Evolutionary conservation across 2,329 filamentous ascomycete species (phyloP), one percentile per base, ranked within the genome.

Genomic region (Fusarium sp.): DNA sequence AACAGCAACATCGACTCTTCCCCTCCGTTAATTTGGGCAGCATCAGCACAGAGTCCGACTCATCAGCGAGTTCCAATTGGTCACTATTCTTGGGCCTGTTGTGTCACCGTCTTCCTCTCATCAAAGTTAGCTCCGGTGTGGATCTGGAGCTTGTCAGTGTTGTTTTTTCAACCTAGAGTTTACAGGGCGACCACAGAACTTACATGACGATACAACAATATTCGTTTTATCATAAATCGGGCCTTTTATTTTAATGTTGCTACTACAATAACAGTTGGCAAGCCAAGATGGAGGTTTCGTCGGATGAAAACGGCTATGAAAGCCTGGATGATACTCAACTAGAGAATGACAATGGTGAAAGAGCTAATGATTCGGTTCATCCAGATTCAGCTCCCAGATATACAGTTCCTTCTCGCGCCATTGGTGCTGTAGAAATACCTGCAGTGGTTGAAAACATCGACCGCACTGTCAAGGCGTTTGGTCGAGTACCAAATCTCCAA

Each of bases 381-480:
- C 39, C 74, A 8, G 73, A 78, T 18, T 65, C 68, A 38, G 82
- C 82, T 20, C 82, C 82, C 9, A 79, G 77, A 63, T 84, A 82
- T 66, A 60, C 71, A 32, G 80, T 86, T 13, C 80, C 83, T 15
- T 72, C 74, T 10, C 79, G 83, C 20, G 65, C 75, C 8, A 75
- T 86, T 9, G 79, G 81, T 6, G 84, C 84, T 12, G 84, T 86
- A 24, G 84, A 86, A 70, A 78, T 86, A 2, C 84, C 84, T 24
- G 84, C 84, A 44, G 78, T 85, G 17, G 84, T 86, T 38, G 78
- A 85, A 72, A 82, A 85, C 58, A 73, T 85, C n/a, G 84, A 85
- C 50, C 81, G 84, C 24, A 81, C 84, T 24, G 78, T 84, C 55
- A 82, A 80, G 48, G 84, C 84, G 1, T 85, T 86, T 78, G 84